A percentile compares a stretch with the other conserved stretches of the same genome.
These are phyloP conservation scores for Rhodosporidiobolus odoratus DNA, from an alignment of 768 basidiomycete species.

Conservation along the genomic window DNA sequence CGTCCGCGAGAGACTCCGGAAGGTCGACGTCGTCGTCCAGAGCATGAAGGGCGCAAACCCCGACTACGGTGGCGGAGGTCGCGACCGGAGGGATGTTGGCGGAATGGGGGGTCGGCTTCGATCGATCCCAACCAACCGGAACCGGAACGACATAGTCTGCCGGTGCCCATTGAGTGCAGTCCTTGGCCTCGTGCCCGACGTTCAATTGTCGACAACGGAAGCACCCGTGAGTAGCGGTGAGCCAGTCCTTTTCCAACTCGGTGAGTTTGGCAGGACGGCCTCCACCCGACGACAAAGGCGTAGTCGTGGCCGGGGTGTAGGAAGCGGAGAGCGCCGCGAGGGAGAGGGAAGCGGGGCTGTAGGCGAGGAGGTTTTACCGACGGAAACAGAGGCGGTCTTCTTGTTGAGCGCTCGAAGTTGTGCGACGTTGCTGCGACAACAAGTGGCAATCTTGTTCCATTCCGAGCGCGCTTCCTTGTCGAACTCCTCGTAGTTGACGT, in stretches of 20 bases:
- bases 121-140: neutral
- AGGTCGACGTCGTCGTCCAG: neutral
- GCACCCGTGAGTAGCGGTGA: neutral
- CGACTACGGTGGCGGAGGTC: neutral
- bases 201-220: neutral
- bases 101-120: neutral
- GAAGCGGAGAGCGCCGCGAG: no score
- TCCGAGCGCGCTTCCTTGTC: neutral
- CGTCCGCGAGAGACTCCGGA: slow-evolving; percentile 6
- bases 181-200: neutral
- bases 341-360: no score
- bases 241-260: slow-evolving; percentile 3
- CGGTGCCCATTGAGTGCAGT: neutral
- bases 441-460: neutral
- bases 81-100: neutral
- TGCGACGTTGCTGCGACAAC: neutral
- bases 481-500: neutral
- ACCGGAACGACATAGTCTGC: neutral
- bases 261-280: slow-evolving; percentile 9
- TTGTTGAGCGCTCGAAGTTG: neutral
- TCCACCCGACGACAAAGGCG: no score
- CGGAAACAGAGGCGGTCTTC: no score
- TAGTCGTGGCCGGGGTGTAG: no score
- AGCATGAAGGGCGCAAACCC: neutral
- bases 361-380: neutral